Base-by-base conservation (phyloP, 225 moss, liverwort and hornwort genomes). In the Thuidium tamariscinum region DNA sequence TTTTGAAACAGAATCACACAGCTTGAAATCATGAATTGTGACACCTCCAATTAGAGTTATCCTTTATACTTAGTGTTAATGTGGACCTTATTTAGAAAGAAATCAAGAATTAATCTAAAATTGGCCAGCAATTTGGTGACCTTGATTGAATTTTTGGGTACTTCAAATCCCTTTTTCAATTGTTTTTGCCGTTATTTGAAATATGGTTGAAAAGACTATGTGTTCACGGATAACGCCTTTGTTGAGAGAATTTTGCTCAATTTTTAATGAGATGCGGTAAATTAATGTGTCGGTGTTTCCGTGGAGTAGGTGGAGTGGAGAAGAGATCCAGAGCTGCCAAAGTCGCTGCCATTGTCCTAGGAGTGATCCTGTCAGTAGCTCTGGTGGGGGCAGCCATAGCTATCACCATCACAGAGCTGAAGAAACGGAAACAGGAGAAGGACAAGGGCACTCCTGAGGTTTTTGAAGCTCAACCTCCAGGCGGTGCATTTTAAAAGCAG, bases 381-480 rank as follows among this genome's bases (percentile, higher is more conserved):
- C 65, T 93, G 78, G 62, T 92, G 52, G 84, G 37, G 41, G 88
- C 87, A 42, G 87, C 90, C 44, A 18, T 89, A 20, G 92, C 89
- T 27, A 81, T 93, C 37, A 79, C 85, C 34, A 63, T 91, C 34
- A 81, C 86, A 7, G 91, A 92, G 69, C 56, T 89, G 68, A 92
- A 77, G 90, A 93, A 82, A 82, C 76, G 89, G 22, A 89, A 79
- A 65, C 78, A 89, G 69, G 83, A 74, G 46, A 82, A 83, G 61
- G 82, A 72, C 51, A 84, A 84, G 64, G 66, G 57, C 76, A 29
- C 82, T 48, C 84, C 84, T 8, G 83, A 39, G 52, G 82, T 72
- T 36, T 90, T 78, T 12, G 87, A 90, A 84, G 89, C 86, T 11
- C 83, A 89, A 70, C 91, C 93, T 71, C 93, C 93, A n/a, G 93